phyloP scores from a whole-genome alignment of 768 basidiomycete genomes.

The Tylopilus rubrobrunneus region DNA sequence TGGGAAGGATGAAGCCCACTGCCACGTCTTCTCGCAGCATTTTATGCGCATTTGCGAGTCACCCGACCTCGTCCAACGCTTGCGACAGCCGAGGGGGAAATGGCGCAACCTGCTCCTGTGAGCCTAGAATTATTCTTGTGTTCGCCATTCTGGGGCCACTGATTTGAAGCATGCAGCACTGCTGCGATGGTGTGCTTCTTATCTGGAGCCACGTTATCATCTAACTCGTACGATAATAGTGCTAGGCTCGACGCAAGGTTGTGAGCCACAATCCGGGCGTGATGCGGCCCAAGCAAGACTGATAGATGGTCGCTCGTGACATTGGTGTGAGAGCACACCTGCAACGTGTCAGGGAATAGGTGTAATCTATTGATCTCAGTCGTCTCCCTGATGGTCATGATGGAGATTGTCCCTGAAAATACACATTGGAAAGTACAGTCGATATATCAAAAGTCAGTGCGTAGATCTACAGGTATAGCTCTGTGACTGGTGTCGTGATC shows the following conservation, averaged over 20 bases:
- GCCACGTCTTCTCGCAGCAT: neutral
- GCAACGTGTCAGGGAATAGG: neutral
- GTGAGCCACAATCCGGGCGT: neutral
- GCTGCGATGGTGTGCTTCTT: neutral
- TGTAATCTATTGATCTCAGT: neutral
- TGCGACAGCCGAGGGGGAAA: slow-evolving; percentile 11
- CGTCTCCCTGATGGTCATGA: neutral
- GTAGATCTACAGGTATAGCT: neutral
- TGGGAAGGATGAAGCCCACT: neutral
- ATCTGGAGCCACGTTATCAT: too few relatives aligned
- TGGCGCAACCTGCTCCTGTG: slow-evolving; percentile 21
- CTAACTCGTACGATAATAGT: too few relatives aligned
- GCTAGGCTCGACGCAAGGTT: neutral
- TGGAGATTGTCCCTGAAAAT: neutral
- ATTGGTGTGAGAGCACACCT: slow-evolving; percentile 5
- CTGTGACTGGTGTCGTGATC: slow-evolving; percentile 24
- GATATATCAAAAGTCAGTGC: neutral
- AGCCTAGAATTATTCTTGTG: slow-evolving; percentile 8
- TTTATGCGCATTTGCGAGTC: too few relatives aligned
- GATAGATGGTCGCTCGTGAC: slow-evolving; percentile 1
- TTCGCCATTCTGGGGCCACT: slow-evolving; percentile 1
- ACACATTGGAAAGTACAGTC: neutral
- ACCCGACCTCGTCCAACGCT: neutral
- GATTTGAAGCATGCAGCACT: neutral
- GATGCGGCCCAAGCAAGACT: neutral